These are phyloP conservation scores for Xerocomellus dryophilus DNA, from an alignment of 768 basidiomycete genomes.

Conservation along the genomic window DNA sequence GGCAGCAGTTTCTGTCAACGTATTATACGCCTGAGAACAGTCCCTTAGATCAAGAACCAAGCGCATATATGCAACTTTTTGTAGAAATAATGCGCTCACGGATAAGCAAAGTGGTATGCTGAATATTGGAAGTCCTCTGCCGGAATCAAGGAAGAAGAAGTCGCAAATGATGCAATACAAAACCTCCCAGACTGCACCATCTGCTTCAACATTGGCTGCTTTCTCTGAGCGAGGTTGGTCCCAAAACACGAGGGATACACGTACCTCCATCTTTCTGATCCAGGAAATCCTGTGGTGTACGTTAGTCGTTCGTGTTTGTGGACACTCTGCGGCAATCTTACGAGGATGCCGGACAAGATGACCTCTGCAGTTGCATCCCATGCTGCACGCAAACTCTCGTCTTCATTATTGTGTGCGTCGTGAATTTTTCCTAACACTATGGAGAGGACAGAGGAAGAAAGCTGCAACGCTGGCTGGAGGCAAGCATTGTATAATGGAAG, in stretches of 20 bases:
- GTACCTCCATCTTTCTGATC: constrained; percentile 23
- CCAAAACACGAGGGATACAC: background rate
- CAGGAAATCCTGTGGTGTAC: constrained; percentile 19
- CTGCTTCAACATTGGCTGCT: constrained; percentile 18
- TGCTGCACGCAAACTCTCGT: constrained; percentile 20
- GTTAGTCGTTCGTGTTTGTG: constrained; percentile 13
- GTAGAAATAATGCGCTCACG: constrained; percentile 16
- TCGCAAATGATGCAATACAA: constrained; percentile 36
- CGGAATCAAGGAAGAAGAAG: constrained; percentile 34
- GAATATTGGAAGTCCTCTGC: constrained; percentile 15
- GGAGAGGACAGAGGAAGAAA: constrained; percentile 41
- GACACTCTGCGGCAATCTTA: constrained; percentile 21
- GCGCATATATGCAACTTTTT: constrained; percentile 31
- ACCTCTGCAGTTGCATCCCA: constrained; percentile 49
- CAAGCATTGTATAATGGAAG: constrained; percentile 43
- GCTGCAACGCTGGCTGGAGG: constrained; percentile 38
- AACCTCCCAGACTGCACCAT: constrained; percentile 25
- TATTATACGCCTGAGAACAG: constrained; percentile 47
- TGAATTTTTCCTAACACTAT: constrained; percentile 40
- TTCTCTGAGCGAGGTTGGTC: background rate
- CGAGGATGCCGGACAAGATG: constrained; percentile 53
- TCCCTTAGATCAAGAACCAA: constrained; percentile 12
- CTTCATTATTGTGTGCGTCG: constrained; percentile 22
- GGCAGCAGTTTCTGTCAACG: constrained; percentile 48
- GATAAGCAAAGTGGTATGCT: constrained; percentile 25